Percentiles rank a stretch among this genome's conserved stretches.
phyloP scores from a whole-genome alignment of 192 early-diverging fungal species.

The Phlyctochytrium planicorne region DNA sequence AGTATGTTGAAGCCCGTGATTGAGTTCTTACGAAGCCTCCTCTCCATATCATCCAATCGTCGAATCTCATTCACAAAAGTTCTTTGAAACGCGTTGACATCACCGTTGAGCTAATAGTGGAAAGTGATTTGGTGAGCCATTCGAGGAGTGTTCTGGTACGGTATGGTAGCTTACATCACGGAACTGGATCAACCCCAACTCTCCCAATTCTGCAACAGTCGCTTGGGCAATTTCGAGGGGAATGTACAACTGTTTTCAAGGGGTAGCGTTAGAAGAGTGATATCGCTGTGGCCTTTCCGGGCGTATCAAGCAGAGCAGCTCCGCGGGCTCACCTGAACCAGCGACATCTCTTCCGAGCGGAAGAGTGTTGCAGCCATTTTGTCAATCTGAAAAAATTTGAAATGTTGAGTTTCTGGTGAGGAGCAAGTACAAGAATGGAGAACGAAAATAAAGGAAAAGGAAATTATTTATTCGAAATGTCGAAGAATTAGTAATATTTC shows the following conservation, averaged over 20 bases:
- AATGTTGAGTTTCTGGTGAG: too few species aligned
- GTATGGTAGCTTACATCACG: slow-evolving; percentile 70
- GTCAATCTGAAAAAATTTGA: too few species aligned
- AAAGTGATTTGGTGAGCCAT: background rate
- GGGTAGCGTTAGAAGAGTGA: too few species aligned
- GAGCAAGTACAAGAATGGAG: too few species aligned
- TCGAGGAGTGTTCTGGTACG: background rate
- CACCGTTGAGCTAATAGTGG: slow-evolving; percentile 76
- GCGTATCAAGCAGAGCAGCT: slow-evolving; percentile 1
- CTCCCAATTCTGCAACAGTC: slow-evolving; percentile 91
- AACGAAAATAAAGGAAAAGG: too few species aligned
- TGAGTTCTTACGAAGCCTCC: slow-evolving; percentile 76
- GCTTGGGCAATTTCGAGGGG: slow-evolving; percentile 90
- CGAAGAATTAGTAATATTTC: too few species aligned
- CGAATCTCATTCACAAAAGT: slow-evolving; percentile 94
- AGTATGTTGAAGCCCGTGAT: too few species aligned
- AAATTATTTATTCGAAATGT: too few species aligned
- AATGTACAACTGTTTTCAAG: slow-evolving; percentile 96
- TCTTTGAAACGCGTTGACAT: slow-evolving; percentile 95
- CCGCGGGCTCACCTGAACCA: slow-evolving; percentile 64
- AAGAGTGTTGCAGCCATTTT: too few species aligned
- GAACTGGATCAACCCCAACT: slow-evolving; percentile 92
- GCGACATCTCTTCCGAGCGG: slow-evolving; percentile 94
- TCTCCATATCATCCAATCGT: slow-evolving; percentile 95
- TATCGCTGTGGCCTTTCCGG: slow-evolving; percentile 18